A percentile compares a stretch with the other conserved stretches of the same genome.
These are phyloP conservation scores for Penicillium psychrofluorescens DNA, from an alignment of 495 filamentous ascomycete genomes.

Conservation along the genomic window DNA sequence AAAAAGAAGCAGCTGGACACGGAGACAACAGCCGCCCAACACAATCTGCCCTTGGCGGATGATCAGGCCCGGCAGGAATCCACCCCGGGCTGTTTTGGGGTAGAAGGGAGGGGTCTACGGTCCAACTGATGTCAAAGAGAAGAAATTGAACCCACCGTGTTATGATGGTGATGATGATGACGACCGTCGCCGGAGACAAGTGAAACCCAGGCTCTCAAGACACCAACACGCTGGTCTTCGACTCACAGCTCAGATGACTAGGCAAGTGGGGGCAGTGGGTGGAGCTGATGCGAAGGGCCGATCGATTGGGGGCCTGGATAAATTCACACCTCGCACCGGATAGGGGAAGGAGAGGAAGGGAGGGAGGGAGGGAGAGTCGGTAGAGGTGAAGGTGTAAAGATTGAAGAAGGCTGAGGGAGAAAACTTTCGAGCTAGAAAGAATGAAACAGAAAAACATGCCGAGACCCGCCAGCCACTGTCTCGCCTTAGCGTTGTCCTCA, in stretches of 20 bases:
- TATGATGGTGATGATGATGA: too few relatives aligned
- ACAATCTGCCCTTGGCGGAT: slow-evolving; percentile 16
- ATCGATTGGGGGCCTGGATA: too few relatives aligned
- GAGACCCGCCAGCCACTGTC: too few relatives aligned
- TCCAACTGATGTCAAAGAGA: too few relatives aligned
- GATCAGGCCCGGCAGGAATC: slow-evolving; percentile 20
- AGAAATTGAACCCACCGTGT: too few relatives aligned
- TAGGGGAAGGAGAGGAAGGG: background rate
- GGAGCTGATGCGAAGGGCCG: background rate
- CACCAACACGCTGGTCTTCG: too few relatives aligned
- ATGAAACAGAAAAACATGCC: too few relatives aligned
- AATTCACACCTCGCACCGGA: background rate
- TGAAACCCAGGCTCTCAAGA: too few relatives aligned
- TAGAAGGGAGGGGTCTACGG: too few relatives aligned
- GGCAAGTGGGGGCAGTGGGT: background rate
- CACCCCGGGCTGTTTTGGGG: slow-evolving; percentile 12
- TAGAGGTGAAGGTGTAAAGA: background rate
- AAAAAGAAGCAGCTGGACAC: slow-evolving; percentile 13
- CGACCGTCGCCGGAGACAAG: too few relatives aligned
- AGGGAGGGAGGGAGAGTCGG: background rate
- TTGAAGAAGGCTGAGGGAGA: background rate
- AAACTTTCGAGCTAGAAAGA: too few relatives aligned
- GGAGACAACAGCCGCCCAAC: slow-evolving; percentile 5
- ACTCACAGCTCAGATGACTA: background rate
- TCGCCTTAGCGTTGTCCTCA: too few relatives aligned